phyloP scores from a whole-genome alignment of 2,329 filamentous ascomycete genomes.

The Mariannaea elegans region DNA sequence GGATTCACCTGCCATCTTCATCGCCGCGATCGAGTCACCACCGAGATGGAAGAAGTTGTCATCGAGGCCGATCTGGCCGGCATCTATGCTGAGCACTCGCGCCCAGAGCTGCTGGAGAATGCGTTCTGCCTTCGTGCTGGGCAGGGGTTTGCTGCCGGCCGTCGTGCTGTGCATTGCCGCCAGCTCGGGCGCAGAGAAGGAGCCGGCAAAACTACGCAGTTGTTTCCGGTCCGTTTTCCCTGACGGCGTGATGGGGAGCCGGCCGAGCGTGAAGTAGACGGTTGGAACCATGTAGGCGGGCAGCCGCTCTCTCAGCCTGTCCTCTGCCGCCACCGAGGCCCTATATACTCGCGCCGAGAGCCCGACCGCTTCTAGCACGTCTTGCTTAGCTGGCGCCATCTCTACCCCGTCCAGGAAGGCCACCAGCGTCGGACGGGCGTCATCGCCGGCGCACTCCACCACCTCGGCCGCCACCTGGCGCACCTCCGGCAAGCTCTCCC shows the following conservation, averaged over 20 bases:
- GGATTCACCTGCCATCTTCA: too few relatives aligned
- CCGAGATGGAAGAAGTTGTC: too few relatives aligned
- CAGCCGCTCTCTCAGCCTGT: not conserved
- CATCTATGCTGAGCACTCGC: not conserved
- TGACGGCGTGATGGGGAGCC: not conserved
- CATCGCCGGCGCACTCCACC: not conserved
- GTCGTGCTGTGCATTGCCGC: not conserved
- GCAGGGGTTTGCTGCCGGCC: not conserved
- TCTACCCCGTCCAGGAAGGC: not conserved
- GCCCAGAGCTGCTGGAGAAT: not conserved
- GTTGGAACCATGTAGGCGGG: not conserved
- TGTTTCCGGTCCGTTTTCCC: not conserved
- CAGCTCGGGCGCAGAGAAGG: not conserved
- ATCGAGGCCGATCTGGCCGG: not conserved
- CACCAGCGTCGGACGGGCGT: not conserved
- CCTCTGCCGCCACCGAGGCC: not conserved
- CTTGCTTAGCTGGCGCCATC: not conserved
- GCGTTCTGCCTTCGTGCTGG: not conserved
- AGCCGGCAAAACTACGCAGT: not conserved
- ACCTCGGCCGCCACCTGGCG: not conserved
- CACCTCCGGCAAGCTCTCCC: slow-evolving; percentile 47
- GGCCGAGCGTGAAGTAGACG: not conserved
- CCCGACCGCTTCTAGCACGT: too few relatives aligned
- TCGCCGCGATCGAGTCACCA: too few relatives aligned
- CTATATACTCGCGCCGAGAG: not conserved